Evolutionary conservation across 331 rosid species (phyloP).

Genomic region (Malus hybrid): DNA sequence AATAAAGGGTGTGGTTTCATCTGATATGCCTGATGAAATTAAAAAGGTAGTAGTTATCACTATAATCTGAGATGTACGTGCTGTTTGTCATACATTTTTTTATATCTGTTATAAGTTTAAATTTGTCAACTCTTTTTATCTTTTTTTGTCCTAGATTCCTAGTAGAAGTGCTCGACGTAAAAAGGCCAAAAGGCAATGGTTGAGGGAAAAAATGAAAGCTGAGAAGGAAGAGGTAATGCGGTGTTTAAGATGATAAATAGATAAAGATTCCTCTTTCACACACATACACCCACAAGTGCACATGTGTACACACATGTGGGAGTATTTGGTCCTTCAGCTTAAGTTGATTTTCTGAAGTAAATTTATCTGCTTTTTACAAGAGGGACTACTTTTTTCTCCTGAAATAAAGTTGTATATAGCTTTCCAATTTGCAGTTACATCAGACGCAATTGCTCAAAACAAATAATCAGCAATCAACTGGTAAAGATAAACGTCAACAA

Average conservation of each 20-base stretch:
- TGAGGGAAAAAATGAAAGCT: slow-evolving; percentile 55
- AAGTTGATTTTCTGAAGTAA: background rate
- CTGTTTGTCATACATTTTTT: background rate
- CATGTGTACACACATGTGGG: background rate
- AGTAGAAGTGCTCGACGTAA: slow-evolving; percentile 91
- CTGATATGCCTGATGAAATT: slow-evolving; percentile 26
- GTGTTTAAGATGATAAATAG: background rate
- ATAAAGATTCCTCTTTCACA: background rate
- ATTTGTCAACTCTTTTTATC: background rate
- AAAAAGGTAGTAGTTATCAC: slow-evolving; percentile 40
- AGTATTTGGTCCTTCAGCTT: background rate
- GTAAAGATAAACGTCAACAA: slow-evolving; percentile 28
- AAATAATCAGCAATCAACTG: slow-evolving; percentile 31
- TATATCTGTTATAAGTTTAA: background rate
- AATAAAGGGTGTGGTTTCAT: slow-evolving; percentile 13
- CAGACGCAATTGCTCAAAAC: slow-evolving; percentile 27
- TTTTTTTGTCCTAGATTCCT: slow-evolving; percentile 43
- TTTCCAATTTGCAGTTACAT: slow-evolving; percentile 37
- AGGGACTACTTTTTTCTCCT: background rate
- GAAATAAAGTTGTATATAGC: background rate
- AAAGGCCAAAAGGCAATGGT: slow-evolving; percentile 74
- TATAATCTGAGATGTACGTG: background rate
- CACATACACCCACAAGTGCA: background rate
- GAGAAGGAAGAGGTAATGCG: slow-evolving; percentile 58
- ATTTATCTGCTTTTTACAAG: background rate